A percentile compares a stretch with the other conserved stretches of the same genome.
phyloP scores from a whole-genome alignment of 1,284 basidiomycete genomes.

The Kwoniella shivajii region DNA sequence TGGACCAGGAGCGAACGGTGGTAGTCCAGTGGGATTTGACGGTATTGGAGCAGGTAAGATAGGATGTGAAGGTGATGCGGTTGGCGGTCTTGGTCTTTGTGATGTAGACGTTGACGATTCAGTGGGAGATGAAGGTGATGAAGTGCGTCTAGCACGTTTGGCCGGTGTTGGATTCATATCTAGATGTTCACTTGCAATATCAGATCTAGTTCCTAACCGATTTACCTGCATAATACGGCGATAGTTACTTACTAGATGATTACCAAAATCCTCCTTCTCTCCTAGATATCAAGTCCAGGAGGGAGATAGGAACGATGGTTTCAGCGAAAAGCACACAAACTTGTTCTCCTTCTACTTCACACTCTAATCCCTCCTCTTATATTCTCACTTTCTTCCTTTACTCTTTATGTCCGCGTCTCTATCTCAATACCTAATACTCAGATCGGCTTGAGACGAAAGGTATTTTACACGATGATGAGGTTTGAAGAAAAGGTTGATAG shows the following conservation, averaged over 20 bases:
- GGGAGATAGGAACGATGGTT: no score
- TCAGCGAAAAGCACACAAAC: no score
- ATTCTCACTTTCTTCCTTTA: no score
- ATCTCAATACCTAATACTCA: background rate
- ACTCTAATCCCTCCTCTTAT: no score
- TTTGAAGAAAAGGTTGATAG: constrained; percentile 1
- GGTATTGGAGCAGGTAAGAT: constrained; percentile 26
- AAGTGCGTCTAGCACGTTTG: constrained; percentile 24
- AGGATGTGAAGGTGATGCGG: constrained; percentile 22
- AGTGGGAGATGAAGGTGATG: constrained; percentile 19
- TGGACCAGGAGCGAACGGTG: constrained; percentile 19
- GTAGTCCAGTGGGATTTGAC: constrained; percentile 14
- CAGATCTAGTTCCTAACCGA: no score
- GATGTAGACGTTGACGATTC: constrained; percentile 5
- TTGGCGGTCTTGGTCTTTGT: constrained; percentile 3
- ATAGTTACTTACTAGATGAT: no score
- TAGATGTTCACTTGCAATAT: no score
- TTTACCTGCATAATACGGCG: no score
- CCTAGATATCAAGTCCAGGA: no score
- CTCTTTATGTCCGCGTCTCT: no score
- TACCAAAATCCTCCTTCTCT: no score
- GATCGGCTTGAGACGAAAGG: background rate
- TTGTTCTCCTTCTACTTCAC: no score
- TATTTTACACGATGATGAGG: background rate
- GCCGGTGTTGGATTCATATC: constrained; percentile 26